These are phyloP conservation scores for Yamadazyma diddensiae DNA, from an alignment of 1,139 yeast species.

Conservation along the genomic window DNA sequence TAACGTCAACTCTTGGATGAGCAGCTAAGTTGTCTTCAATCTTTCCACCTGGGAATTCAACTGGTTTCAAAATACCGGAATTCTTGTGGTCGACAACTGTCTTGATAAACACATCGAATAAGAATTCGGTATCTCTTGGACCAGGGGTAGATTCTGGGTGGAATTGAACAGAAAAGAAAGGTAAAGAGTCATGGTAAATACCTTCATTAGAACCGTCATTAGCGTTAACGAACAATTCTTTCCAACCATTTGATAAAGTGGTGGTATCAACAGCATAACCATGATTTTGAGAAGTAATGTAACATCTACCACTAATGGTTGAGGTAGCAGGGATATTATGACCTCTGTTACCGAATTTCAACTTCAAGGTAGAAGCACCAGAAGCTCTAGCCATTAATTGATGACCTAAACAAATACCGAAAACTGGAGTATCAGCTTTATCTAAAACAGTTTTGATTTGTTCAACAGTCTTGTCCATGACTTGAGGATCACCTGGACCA, in stretches of 20 bases:
- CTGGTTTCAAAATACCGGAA: slow-evolving; percentile 61
- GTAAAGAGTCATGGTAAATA: slow-evolving; percentile 84
- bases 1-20: slow-evolving; percentile 74
- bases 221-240: slow-evolving; percentile 91
- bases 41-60: slow-evolving; percentile 88
- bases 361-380: slow-evolving; percentile 88
- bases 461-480: slow-evolving; percentile 63
- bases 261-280: slow-evolving; percentile 93
- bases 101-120: slow-evolving; percentile 89
- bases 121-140: slow-evolving; percentile 97
- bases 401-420: slow-evolving; percentile 99
- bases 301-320: slow-evolving; percentile 90
- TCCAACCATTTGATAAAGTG: slow-evolving; percentile 79
- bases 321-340: slow-evolving; percentile 98
- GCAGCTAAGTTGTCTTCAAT: slow-evolving; percentile 69
- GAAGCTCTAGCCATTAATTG: slow-evolving; percentile 94
- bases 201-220: slow-evolving; percentile 99
- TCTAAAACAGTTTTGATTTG: slow-evolving; percentile 56
- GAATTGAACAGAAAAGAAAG: slow-evolving; percentile 98
- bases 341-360: slow-evolving; percentile 99
- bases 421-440: slow-evolving; percentile 72
- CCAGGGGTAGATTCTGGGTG: slow-evolving; percentile 99
- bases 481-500: slow-evolving; percentile 99
- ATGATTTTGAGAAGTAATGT: slow-evolving; percentile 98
- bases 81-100: slow-evolving; percentile 65